Conservation (phyloP, 2,329 filamentous ascomycete genomes). For the Incumbomyces lentus region DNA sequence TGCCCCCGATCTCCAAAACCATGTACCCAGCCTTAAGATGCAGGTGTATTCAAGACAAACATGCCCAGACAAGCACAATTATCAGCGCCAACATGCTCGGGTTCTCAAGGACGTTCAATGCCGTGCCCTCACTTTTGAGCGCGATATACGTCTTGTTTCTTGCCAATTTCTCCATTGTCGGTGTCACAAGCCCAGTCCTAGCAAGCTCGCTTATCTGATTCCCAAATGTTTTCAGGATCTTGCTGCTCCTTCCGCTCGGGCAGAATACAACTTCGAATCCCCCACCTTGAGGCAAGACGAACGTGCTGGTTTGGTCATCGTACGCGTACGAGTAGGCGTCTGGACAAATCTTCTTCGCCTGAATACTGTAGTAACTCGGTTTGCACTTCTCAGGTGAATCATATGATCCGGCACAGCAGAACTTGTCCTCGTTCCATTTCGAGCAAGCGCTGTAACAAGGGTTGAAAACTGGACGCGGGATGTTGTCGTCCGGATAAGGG, state of each 20-base stretch:
- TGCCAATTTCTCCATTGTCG: constrained; percentile 14
- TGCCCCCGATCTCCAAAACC: no score
- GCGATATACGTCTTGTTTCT: constrained; percentile 3
- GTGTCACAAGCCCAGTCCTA: constrained; percentile 16
- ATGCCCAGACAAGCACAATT: constrained; percentile 11
- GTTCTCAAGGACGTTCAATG: not conserved
- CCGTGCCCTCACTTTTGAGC: not conserved
- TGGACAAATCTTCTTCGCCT: constrained; percentile 65
- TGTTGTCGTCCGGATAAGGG: constrained; percentile 66
- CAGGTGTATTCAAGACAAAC: not conserved
- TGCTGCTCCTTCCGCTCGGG: constrained; percentile 37
- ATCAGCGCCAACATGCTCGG: constrained; percentile 8
- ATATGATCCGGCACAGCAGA: constrained; percentile 67
- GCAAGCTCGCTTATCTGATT: constrained; percentile 18
- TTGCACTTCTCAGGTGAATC: constrained; percentile 53
- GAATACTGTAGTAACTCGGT: constrained; percentile 56
- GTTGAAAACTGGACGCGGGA: constrained; percentile 60
- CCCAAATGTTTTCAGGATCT: constrained; percentile 22
- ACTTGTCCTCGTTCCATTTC: constrained; percentile 53
- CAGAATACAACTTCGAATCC: constrained; percentile 74
- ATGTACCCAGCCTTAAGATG: no score
- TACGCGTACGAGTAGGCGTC: constrained; percentile 73
- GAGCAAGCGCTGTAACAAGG: constrained; percentile 71
- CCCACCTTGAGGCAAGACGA: constrained; percentile 52
- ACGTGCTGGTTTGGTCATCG: constrained; percentile 47